Evolutionary conservation across 2,329 filamentous ascomycete genomes (phyloP).

Genomic region (Diplodia intermedia): DNA sequence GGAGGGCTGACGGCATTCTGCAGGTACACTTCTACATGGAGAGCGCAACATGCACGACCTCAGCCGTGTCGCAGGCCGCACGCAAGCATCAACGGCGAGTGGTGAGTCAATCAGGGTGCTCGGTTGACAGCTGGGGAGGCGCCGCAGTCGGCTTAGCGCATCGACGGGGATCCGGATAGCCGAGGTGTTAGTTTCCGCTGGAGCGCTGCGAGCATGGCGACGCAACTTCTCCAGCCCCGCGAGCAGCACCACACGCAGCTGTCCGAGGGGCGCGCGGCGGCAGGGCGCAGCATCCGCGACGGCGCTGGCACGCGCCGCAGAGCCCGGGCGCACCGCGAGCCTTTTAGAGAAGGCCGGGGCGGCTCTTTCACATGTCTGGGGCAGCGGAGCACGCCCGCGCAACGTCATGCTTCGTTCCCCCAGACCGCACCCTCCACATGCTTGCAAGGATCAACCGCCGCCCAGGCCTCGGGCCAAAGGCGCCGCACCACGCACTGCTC

Average conservation of each 20-base stretch:
- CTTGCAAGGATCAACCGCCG: slow-evolving; percentile 16
- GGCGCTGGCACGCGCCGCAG: background rate
- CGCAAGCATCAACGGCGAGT: slow-evolving; percentile 3
- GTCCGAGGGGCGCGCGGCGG: background rate
- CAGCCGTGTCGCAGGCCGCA: background rate
- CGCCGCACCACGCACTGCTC: slow-evolving; percentile 5
- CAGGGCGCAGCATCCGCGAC: background rate
- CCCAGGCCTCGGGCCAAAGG: slow-evolving; percentile 34
- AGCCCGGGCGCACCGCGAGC: background rate
- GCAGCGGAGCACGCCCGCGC: background rate
- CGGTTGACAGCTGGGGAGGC: background rate
- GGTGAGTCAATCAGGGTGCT: slow-evolving; percentile 11
- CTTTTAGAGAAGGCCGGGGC: background rate
- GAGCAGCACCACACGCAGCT: background rate
- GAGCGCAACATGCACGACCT: background rate
- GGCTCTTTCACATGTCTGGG: slow-evolving; percentile 22
- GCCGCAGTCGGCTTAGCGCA: slow-evolving; percentile 29
- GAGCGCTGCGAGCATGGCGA: slow-evolving; percentile 1
- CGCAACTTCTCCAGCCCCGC: background rate
- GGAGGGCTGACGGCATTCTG: slow-evolving; percentile 3
- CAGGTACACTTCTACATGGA: background rate
- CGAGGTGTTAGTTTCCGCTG: slow-evolving; percentile 31
- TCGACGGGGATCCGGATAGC: slow-evolving; percentile 19
- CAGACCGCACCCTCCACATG: slow-evolving; percentile 30
- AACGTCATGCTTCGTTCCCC: slow-evolving; percentile 31